phyloP scores from a whole-genome alignment of 2,329 filamentous ascomycete species.

The Clonostachys chloroleuca region DNA sequence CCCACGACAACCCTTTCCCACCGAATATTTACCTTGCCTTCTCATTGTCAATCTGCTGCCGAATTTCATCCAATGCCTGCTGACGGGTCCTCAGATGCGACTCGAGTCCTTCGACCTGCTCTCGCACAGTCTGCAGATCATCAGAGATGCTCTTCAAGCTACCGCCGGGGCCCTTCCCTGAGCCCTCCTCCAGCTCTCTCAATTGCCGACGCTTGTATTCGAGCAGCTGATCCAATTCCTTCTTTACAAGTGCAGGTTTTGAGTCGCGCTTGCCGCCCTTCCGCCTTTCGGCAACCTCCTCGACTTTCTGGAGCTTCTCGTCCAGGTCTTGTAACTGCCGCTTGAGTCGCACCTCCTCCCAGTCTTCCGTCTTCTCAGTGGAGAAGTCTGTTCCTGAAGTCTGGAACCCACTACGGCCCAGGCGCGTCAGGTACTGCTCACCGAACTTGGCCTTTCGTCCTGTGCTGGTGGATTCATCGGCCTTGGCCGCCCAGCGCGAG shows the following conservation, averaged over 20 bases:
- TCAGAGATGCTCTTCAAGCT: constrained; percentile 74
- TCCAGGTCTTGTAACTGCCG: constrained; percentile 89
- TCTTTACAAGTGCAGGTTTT: constrained; percentile 87
- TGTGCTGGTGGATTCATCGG: constrained; percentile 75
- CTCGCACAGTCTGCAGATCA: constrained; percentile 84
- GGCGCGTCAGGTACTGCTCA: constrained; percentile 88
- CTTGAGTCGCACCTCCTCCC: constrained; percentile 94
- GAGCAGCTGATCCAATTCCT: constrained; percentile 87
- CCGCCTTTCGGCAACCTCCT: constrained; percentile 64
- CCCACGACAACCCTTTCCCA: no score
- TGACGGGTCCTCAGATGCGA: constrained; percentile 74
- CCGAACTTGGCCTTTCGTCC: constrained; percentile 96
- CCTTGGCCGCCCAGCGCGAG: constrained; percentile 74
- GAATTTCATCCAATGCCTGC: constrained; percentile 70
- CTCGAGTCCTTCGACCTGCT: constrained; percentile 91
- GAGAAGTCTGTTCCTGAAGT: constrained; percentile 88
- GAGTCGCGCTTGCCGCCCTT: constrained; percentile 64
- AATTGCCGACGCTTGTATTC: constrained; percentile 89
- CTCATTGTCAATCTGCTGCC: constrained; percentile 82
- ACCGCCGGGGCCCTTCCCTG: constrained; percentile 67
- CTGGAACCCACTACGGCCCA: constrained; percentile 80
- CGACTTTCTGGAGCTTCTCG: constrained; percentile 78
- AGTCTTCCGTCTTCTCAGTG: constrained; percentile 82
- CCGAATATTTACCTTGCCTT: constrained; percentile 37
- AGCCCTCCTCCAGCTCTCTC: constrained; percentile 69